Conservation (phyloP, 2,329 filamentous ascomycete species). For the Aspergillus latus region DNA sequence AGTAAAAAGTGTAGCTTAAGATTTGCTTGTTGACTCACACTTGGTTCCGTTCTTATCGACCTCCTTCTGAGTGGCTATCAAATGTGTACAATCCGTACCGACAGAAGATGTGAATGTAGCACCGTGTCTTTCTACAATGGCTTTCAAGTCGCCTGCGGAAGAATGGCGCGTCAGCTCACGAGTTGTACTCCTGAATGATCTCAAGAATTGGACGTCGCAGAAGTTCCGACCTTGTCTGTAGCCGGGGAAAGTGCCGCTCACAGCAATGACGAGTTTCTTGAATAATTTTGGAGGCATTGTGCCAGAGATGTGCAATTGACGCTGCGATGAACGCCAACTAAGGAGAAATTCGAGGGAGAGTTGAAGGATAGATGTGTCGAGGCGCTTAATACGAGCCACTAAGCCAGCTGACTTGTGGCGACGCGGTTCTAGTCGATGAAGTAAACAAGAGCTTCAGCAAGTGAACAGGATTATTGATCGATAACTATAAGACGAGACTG, state of each 20-base stretch:
- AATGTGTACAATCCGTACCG: slow-evolving; percentile 36
- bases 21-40: slow-evolving; percentile 35
- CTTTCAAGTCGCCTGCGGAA: slow-evolving; percentile 17
- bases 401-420: background rate
- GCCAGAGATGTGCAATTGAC: background rate
- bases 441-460: background rate
- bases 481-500: background rate
- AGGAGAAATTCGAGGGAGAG: background rate
- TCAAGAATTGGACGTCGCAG: background rate
- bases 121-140: slow-evolving; percentile 34
- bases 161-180: slow-evolving; percentile 9
- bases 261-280: slow-evolving; percentile 46
- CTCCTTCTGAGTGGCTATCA: slow-evolving; percentile 40
- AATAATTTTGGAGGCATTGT: slow-evolving; percentile 22
- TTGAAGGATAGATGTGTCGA: background rate
- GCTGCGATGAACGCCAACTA: background rate
- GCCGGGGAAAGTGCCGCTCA: slow-evolving; percentile 62
- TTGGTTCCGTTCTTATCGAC: slow-evolving; percentile 37
- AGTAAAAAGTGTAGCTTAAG: slow-evolving; percentile 43
- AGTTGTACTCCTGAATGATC: background rate
- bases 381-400: background rate
- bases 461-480: background rate
- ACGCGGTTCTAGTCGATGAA: background rate
- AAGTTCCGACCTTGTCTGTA: slow-evolving; percentile 49
- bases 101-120: slow-evolving; percentile 35